Percentiles rank a stretch among this genome's conserved stretches.
phyloP scores from a whole-genome alignment of 768 basidiomycete species.

The Leccinum boreale region DNA sequence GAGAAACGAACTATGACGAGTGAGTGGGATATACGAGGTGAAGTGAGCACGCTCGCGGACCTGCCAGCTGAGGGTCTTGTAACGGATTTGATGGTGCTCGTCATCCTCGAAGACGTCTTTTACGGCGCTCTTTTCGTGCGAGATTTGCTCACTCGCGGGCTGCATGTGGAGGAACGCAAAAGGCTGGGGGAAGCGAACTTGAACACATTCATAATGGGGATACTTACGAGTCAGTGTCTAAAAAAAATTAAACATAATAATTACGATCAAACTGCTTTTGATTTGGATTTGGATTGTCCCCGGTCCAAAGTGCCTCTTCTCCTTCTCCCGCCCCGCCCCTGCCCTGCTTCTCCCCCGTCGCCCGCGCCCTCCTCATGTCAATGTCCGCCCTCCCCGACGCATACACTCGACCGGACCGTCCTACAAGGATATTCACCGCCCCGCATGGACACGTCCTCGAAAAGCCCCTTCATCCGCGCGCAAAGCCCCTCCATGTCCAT shows the following conservation, averaged over 20 bases:
- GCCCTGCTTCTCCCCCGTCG: not conserved
- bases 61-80: slow-evolving; percentile 6
- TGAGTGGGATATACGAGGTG: not conserved
- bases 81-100: slow-evolving; percentile 27
- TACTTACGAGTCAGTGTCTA: no score
- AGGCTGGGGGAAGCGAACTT: not conserved
- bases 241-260: not conserved
- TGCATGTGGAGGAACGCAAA: not conserved
- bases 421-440: slow-evolving; percentile 53
- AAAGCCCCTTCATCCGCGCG: slow-evolving; percentile 13
- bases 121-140: not conserved
- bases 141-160: not conserved
- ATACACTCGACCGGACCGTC: slow-evolving; percentile 29
- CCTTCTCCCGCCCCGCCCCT: not conserved
- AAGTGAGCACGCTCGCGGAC: not conserved
- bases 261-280: not conserved
- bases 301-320: not conserved
- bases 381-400: slow-evolving; percentile 15
- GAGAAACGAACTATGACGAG: not conserved
- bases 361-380: slow-evolving; percentile 14
- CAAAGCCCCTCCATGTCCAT: slow-evolving; percentile 18
- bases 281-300: not conserved
- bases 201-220: not conserved
- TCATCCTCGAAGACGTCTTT: slow-evolving; percentile 41
- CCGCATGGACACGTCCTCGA: slow-evolving; percentile 53